Conservation (phyloP, 1,284 basidiomycete genomes). For the Ganoderma leucocontextum region DNA sequence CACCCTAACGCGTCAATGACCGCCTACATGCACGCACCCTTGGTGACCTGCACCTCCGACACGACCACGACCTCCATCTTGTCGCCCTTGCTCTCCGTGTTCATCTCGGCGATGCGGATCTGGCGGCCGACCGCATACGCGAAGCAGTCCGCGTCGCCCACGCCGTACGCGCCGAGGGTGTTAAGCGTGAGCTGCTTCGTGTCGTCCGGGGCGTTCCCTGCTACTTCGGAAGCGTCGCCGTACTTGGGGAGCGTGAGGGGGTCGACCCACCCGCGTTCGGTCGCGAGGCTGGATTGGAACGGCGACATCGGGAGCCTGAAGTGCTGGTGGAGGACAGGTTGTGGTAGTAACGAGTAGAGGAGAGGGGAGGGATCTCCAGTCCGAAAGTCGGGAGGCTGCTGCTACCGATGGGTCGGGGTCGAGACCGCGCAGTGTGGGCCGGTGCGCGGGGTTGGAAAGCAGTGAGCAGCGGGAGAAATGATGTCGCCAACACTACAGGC, state of each 20-base stretch:
- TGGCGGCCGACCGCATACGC: constrained; percentile 65
- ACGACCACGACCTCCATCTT: constrained; percentile 63
- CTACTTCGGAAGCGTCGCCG: constrained; percentile 59
- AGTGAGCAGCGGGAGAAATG: background rate
- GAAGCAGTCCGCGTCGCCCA: constrained; percentile 66
- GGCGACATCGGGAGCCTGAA: constrained; percentile 23
- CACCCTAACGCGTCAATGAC: background rate
- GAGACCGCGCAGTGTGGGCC: background rate
- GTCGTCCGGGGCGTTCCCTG: constrained; percentile 65
- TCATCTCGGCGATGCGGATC: constrained; percentile 67
- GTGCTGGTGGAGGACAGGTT: background rate
- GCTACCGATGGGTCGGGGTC: background rate
- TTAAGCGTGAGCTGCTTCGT: constrained; percentile 73
- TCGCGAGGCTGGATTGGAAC: constrained; percentile 34
- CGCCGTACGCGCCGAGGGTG: constrained; percentile 70
- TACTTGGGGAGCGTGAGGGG: constrained; percentile 60
- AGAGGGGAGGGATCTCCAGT: background rate
- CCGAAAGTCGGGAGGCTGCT: background rate
- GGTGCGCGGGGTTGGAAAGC: background rate
- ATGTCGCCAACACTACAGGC: background rate
- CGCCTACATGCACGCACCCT: constrained; percentile 50
- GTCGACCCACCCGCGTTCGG: constrained; percentile 63
- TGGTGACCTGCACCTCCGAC: constrained; percentile 66
- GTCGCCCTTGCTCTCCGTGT: constrained; percentile 52
- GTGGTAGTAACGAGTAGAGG: background rate